Evolutionary conservation across 495 filamentous ascomycete species (phyloP), one percentile per base, ranked within the genome.

Genomic region (Pyronema domesticum): DNA sequence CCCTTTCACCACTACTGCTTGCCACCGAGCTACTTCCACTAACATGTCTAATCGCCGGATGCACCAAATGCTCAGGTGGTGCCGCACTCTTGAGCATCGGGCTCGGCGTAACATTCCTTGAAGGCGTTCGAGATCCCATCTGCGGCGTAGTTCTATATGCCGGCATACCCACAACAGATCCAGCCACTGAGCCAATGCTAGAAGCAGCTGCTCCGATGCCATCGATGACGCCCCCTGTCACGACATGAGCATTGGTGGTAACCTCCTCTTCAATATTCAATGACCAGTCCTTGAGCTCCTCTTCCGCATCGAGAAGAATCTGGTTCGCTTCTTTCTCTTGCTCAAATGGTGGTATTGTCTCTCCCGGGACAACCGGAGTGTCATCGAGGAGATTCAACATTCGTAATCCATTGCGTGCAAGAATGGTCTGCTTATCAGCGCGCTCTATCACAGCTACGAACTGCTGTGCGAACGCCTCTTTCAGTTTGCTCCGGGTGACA

Each of bases 341-440:
- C 37, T 78, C 73, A 59, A 88, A 96, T 0, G 73, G 70, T 9
- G 73, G 72, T 39, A 80, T 78, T 2, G 74, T 61, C 65, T 95
- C 85, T 36, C 91, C 91, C 1, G 91, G 91, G 1, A 94, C 82
- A 14, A 95, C 78, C 3, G 91, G 84, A 0, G 80, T 81, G 67
- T 95, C 89, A 64, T 98, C 91, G n/a, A 98, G 75, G 48, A 87
- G 80, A 55, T 86, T 80, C 15, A 98, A 71, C 45, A 98, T 74
- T 33, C 86, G 79, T 36, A 86, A 81, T 11, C 85, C 87, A 62
- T 98, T 88, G 44, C 80, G 80, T 34, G 93, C 93, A 17, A 98
- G 78, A 54, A 98, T 82, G 57, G 83, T 82, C 68, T 95, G 89
- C 72, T 96, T 96, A 70, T 96, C 91, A 9, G 86, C 86, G 43